Conservation (phyloP, 805 yeast genomes). For the Candida patagonica region DNA sequence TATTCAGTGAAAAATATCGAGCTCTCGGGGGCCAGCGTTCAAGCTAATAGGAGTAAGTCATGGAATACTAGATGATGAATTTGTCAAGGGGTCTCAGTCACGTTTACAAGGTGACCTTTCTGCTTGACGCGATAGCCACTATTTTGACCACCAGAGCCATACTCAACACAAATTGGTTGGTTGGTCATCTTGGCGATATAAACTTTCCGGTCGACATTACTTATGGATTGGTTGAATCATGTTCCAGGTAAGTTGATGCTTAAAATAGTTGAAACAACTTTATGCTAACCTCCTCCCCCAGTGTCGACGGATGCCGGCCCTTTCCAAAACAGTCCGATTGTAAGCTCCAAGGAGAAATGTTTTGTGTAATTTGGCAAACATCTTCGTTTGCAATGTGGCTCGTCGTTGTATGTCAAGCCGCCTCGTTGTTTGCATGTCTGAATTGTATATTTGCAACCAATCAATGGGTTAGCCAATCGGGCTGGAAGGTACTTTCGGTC, state of each 20-base stretch:
- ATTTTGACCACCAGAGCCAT: constrained; percentile 7
- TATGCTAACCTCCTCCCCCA: background rate
- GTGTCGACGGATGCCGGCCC: constrained; percentile 6
- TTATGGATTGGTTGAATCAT: constrained; percentile 10
- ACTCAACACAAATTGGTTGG: constrained; percentile 7
- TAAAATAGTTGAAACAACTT: background rate
- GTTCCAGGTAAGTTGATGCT: constrained; percentile 4
- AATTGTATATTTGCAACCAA: background rate
- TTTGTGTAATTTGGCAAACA: constrained; percentile 25
- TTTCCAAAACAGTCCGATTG: constrained; percentile 19
- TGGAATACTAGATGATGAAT: too few relatives aligned
- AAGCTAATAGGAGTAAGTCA: too few relatives aligned
- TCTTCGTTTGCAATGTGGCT: constrained; percentile 21
- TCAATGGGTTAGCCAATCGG: constrained; percentile 12
- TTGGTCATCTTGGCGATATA: constrained; percentile 4
- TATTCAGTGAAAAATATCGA: too few relatives aligned
- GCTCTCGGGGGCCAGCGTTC: too few relatives aligned
- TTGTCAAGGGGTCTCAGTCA: constrained; percentile 4
- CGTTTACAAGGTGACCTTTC: constrained; percentile 9
- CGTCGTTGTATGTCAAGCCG: constrained; percentile 19
- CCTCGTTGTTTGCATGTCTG: constrained; percentile 18
- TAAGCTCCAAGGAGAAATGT: constrained; percentile 13
- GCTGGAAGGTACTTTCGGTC: constrained; percentile 12
- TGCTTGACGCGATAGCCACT: constrained; percentile 5
- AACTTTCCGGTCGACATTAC: constrained; percentile 4